These are phyloP conservation scores for Geotrichum restrictum DNA, from an alignment of 1,139 yeast species.

Conservation along the genomic window DNA sequence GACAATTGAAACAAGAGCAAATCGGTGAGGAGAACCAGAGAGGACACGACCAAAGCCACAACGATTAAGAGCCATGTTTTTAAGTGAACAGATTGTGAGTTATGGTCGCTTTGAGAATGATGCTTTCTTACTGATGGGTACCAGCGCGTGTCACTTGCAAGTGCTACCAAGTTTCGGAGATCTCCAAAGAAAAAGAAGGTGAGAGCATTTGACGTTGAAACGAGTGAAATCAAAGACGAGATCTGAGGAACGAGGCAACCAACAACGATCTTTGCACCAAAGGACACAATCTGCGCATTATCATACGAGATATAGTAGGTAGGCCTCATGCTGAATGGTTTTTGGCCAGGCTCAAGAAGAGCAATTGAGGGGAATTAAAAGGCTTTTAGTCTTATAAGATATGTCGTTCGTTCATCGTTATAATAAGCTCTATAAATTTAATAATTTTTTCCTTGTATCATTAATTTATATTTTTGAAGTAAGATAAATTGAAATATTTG, in stretches of 20 bases:
- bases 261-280: slow-evolving; percentile 5
- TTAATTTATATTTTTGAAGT: too few relatives aligned
- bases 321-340: not conserved
- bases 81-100: not conserved
- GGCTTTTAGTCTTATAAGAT: too few relatives aligned
- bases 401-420: too few relatives aligned
- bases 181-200: slow-evolving; percentile 7
- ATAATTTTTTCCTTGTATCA: too few relatives aligned
- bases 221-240: not conserved
- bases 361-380: not conserved
- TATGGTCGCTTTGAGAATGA: not conserved
- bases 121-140: slow-evolving; percentile 6
- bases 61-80: not conserved
- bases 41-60: not conserved
- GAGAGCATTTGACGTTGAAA: slow-evolving; percentile 5
- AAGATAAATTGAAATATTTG: too few relatives aligned
- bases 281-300: slow-evolving; percentile 1
- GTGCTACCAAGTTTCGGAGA: not conserved
- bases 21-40: slow-evolving; percentile 6
- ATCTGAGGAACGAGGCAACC: not conserved
- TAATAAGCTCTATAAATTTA: too few relatives aligned
- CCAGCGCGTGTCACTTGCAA: slow-evolving; percentile 6
- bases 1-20: slow-evolving; percentile 7
- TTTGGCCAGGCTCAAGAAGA: not conserved
- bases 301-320: slow-evolving; percentile 1